phyloP scores from a whole-genome alignment of 1,284 basidiomycete species.

The Moesziomyces antarcticus region DNA sequence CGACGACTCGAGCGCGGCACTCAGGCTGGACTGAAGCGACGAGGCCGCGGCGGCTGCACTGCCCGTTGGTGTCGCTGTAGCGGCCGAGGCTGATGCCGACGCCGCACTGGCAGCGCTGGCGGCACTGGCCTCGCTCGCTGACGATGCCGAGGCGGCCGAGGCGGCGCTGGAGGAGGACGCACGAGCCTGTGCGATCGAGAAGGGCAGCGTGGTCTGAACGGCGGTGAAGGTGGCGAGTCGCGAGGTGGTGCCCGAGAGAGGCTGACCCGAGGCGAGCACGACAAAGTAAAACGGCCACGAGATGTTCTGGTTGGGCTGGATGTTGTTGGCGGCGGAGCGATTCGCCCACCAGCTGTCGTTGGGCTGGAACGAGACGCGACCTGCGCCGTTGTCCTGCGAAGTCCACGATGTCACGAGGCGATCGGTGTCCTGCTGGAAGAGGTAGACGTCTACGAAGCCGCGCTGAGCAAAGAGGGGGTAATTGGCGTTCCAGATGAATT shows the following conservation, averaged over 20 bases:
- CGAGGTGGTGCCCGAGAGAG: conserved; percentile 42
- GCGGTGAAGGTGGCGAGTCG: conserved; percentile 54
- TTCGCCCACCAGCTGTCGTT: conserved; percentile 57
- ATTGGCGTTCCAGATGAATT: conserved; percentile 62
- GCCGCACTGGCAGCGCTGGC: conserved; percentile 13
- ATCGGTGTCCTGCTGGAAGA: conserved; percentile 59
- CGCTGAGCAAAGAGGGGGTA: conserved; percentile 54
- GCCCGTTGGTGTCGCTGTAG: conserved; percentile 15
- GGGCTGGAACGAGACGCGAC: conserved; percentile 54
- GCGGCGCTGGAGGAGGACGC: conserved; percentile 28
- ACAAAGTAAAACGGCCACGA: conserved; percentile 65
- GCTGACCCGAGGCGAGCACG: conserved; percentile 40
- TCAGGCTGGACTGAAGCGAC: conserved; percentile 51
- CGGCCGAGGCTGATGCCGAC: conserved; percentile 20
- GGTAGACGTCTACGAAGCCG: conserved; percentile 60
- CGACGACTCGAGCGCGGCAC: conserved; percentile 46
- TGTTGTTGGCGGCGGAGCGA: conserved; percentile 46
- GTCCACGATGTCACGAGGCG: conserved; percentile 50
- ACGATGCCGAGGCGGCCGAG: conserved; percentile 33
- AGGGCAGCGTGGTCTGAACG: conserved; percentile 55
- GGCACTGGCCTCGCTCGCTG: conserved; percentile 14
- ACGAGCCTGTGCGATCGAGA: conserved; percentile 34
- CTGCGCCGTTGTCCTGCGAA: conserved; percentile 50
- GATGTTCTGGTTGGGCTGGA: conserved; percentile 53
- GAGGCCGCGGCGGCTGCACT: conserved; percentile 28